A percentile compares a stretch with the other conserved stretches of the same genome.
Evolutionary conservation across 2,329 filamentous ascomycete species (phyloP).

Genomic region (Chrysoporthe puriensis): DNA sequence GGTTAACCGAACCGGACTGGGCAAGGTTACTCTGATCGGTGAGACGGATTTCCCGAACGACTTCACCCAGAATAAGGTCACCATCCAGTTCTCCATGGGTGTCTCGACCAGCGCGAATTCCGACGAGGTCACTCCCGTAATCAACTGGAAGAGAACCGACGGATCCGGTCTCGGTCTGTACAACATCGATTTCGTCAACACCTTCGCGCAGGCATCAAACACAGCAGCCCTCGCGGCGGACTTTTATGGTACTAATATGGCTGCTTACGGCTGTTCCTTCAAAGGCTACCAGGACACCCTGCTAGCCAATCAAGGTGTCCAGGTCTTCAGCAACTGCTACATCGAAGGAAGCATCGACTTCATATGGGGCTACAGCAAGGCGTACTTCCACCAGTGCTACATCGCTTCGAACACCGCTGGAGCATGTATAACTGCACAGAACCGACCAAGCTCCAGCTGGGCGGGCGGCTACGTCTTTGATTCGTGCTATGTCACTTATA

Average conservation of each 20-base stretch:
- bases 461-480: slow-evolving; percentile 41
- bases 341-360: slow-evolving; percentile 40
- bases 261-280: slow-evolving; percentile 38
- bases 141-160: slow-evolving; percentile 48
- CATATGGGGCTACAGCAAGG: slow-evolving; percentile 39
- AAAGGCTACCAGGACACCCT: slow-evolving; percentile 39
- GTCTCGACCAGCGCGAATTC: slow-evolving; percentile 44
- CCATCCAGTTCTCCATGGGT: slow-evolving; percentile 42
- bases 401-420: slow-evolving; percentile 42
- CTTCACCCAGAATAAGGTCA: slow-evolving; percentile 42
- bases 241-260: slow-evolving; percentile 41
- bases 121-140: slow-evolving; percentile 48
- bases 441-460: slow-evolving; percentile 36
- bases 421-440: slow-evolving; percentile 40
- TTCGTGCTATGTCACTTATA: slow-evolving; percentile 34
- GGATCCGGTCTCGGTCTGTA: slow-evolving; percentile 47
- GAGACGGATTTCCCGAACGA: slow-evolving; percentile 40
- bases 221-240: slow-evolving; percentile 37
- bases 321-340: slow-evolving; percentile 40
- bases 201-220: slow-evolving; percentile 33
- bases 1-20: slow-evolving; percentile 42
- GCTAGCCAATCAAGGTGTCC: slow-evolving; percentile 36
- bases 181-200: slow-evolving; percentile 50
- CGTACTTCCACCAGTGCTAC: slow-evolving; percentile 43
- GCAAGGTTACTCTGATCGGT: slow-evolving; percentile 42